Percentiles rank a stretch among this genome's conserved stretches.
Evolutionary conservation across 345 rosid genomes (phyloP).

Genomic region (Cardiospermum halicacabum): DNA sequence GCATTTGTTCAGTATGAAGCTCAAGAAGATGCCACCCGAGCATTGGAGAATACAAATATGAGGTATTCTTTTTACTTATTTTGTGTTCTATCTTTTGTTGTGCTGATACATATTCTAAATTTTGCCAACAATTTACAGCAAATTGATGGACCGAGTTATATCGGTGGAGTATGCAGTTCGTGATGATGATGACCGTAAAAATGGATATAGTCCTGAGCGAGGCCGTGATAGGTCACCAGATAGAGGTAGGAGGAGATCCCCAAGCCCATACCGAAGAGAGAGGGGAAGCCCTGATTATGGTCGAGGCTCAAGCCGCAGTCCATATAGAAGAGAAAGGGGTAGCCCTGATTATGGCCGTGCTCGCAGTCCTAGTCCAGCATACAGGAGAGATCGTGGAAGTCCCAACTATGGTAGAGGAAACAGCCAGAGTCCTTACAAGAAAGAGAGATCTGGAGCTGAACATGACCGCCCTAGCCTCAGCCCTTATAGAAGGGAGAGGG

Average conservation of each 20-base stretch:
- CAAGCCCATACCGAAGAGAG: conserved; percentile 77
- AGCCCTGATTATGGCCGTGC: conserved; percentile 83
- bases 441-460: conserved; percentile 36
- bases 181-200: conserved; percentile 75
- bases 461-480: conserved; percentile 49
- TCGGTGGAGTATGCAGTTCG: conserved; percentile 92
- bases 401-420: conserved; percentile 49
- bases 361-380: conserved; percentile 49
- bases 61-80: conserved; percentile 41
- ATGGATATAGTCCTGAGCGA: conserved; percentile 71
- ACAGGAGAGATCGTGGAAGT: conserved; percentile 53
- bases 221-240: conserved; percentile 72
- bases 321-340: conserved; percentile 50
- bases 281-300: conserved; percentile 97
- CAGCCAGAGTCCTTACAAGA: conserved; percentile 39
- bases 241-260: conserved; percentile 65
- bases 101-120: background rate
- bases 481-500: conserved; percentile 53
- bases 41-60: conserved; percentile 72
- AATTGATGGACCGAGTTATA: conserved; percentile 80
- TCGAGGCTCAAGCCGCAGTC: conserved; percentile 63
- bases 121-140: conserved; percentile 44
- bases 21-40: conserved; percentile 86
- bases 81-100: background rate
- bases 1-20: conserved; percentile 88